phyloP scores from a whole-genome alignment of 192 early-diverging fungal species.

The Dissophora ornata region DNA sequence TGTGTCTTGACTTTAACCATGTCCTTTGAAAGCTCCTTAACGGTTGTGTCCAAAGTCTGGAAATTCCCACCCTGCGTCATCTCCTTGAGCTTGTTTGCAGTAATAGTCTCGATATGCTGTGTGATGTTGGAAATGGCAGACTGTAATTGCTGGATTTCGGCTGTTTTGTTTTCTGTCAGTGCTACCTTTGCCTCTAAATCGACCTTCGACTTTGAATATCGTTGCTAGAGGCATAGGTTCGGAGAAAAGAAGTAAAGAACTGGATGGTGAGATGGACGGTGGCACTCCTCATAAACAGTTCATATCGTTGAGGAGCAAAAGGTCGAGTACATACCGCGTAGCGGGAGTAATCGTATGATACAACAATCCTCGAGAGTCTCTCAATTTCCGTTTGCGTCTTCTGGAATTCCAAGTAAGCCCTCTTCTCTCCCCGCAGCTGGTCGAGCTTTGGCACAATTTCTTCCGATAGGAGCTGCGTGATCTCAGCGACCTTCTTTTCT shows the following conservation, averaged over 20 bases:
- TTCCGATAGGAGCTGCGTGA: conserved; percentile 83
- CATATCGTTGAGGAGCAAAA: not conserved
- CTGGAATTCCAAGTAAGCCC: conserved; percentile 91
- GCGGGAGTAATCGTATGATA: conserved; percentile 86
- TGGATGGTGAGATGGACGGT: not conserved
- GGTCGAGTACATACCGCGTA: conserved; percentile 66
- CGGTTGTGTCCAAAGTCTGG: conserved; percentile 73
- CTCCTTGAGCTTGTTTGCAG: conserved; percentile 56
- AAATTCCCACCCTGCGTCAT: conserved; percentile 73
- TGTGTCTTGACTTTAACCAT: conserved; percentile 88
- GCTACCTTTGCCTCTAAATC: conserved; percentile 54
- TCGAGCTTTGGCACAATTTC: conserved; percentile 96
- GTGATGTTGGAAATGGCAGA: conserved; percentile 74
- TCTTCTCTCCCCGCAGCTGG: conserved; percentile 86
- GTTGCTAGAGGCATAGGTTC: conserved; percentile 15
- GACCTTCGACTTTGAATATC: conserved; percentile 31
- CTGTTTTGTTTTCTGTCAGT: conserved; percentile 39
- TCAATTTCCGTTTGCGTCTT: conserved; percentile 93
- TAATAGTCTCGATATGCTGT: conserved; percentile 54
- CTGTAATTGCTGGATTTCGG: conserved; percentile 64
- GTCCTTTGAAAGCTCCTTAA: conserved; percentile 83
- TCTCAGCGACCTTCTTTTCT: conserved; percentile 94
- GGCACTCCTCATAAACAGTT: no score
- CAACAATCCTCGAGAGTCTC: conserved; percentile 78
- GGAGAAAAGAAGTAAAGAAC: not conserved